A percentile compares a stretch with the other conserved stretches of the same genome.
Evolutionary conservation across 148 eudicot species (phyloP).

Genomic region (Tetragonia tetragonoides): DNA sequence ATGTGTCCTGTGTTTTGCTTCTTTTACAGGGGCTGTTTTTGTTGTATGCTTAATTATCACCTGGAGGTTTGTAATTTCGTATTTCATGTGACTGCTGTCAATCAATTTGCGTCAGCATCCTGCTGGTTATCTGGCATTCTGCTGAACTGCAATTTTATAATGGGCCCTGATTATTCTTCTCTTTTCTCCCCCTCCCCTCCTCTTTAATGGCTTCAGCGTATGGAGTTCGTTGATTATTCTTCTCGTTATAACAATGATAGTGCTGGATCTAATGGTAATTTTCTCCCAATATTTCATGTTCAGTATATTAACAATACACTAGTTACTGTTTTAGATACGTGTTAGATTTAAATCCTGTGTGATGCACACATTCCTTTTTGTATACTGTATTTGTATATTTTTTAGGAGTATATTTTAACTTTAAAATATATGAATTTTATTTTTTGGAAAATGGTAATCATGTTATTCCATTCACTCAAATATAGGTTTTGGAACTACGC

Average conservation of each 20-base stretch:
- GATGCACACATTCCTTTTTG: too few relatives aligned
- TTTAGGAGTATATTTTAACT: too few relatives aligned
- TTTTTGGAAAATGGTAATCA: too few relatives aligned
- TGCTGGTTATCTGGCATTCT: conserved; percentile 16
- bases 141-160: not conserved
- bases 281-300: conserved; percentile 12
- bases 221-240: conserved; percentile 93
- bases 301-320: not conserved
- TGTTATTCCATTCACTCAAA: too few relatives aligned
- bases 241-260: conserved; percentile 83
- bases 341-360: too few relatives aligned
- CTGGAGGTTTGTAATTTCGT: conserved; percentile 78
- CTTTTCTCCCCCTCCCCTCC: conserved; percentile 1
- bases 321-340: not conserved
- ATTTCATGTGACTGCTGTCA: conserved; percentile 12
- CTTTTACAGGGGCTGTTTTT: conserved; percentile 83
- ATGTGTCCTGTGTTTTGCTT: not conserved
- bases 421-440: too few relatives aligned
- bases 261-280: conserved; percentile 86
- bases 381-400: too few relatives aligned
- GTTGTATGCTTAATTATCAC: conserved; percentile 81
- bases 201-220: conserved; percentile 43
- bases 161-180: conserved; percentile 13
- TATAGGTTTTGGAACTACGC: too few relatives aligned
- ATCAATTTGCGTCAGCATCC: not conserved